These are phyloP conservation scores for Cystoderma amianthinum DNA, from an alignment of 768 basidiomycete genomes.

Conservation along the genomic window DNA sequence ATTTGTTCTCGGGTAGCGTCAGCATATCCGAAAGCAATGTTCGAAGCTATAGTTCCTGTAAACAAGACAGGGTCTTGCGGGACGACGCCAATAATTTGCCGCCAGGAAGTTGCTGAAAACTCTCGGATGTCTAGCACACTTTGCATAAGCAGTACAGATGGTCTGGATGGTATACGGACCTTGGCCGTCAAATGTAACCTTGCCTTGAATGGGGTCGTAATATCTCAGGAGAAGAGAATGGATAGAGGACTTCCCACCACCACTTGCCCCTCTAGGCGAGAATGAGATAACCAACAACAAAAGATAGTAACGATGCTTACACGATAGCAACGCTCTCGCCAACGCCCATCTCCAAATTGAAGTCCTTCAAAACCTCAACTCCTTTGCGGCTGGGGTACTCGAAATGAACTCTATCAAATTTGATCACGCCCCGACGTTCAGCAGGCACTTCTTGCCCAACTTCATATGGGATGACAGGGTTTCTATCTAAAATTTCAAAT, in stretches of 20 bases:
- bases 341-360: constrained; percentile 72
- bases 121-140: constrained; percentile 67
- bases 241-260: constrained; percentile 90
- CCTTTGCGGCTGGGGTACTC: constrained; percentile 86
- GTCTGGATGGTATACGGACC: constrained; percentile 36
- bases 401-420: constrained; percentile 80
- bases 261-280: constrained; percentile 71
- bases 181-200: constrained; percentile 79
- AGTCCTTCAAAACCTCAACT: constrained; percentile 73
- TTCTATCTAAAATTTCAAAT: constrained; percentile 87
- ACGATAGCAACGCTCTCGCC: constrained; percentile 91
- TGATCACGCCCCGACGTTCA: constrained; percentile 59
- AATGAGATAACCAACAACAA: constrained; percentile 2
- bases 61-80: constrained; percentile 93
- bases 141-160: neutral
- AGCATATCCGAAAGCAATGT: constrained; percentile 84
- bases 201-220: constrained; percentile 83
- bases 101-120: constrained; percentile 83
- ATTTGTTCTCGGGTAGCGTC: constrained; percentile 76
- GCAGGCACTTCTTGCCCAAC: constrained; percentile 52
- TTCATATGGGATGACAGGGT: constrained; percentile 63
- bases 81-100: constrained; percentile 85
- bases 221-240: constrained; percentile 83
- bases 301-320: constrained; percentile 45
- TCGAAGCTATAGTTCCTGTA: constrained; percentile 89